Evolutionary conservation across 2,329 filamentous ascomycete genomes (phyloP).

Genomic region (Chaetomiaceae sp.): DNA sequence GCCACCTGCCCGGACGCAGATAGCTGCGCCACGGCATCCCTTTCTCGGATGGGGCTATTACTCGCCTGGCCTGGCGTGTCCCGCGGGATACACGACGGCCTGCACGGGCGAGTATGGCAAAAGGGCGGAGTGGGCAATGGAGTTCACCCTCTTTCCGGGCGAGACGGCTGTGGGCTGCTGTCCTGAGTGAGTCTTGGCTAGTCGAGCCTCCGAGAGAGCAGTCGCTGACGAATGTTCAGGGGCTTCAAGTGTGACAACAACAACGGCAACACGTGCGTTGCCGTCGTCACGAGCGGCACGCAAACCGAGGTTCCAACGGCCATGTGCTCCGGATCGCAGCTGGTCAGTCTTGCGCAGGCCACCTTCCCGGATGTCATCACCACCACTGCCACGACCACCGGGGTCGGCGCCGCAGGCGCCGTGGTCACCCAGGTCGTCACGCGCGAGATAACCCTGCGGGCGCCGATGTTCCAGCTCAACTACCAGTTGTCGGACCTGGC

Average conservation of each 20-base stretch:
- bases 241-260: constrained; percentile 1
- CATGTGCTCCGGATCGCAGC: neutral
- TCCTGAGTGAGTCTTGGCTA: neutral
- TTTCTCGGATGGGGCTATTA: constrained; percentile 10
- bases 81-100: constrained; percentile 6
- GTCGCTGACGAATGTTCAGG: too few relatives aligned
- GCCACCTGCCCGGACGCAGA: neutral
- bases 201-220: too few relatives aligned
- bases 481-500: neutral
- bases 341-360: neutral
- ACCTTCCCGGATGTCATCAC: neutral
- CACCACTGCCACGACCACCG: neutral
- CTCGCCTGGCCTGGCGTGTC: constrained; percentile 8
- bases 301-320: neutral
- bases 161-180: constrained; percentile 13
- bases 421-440: neutral
- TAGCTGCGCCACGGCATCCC: neutral
- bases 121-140: neutral
- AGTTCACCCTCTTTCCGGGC: constrained; percentile 1
- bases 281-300: neutral
- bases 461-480: constrained; percentile 13
- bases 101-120: constrained; percentile 7
- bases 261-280: constrained; percentile 9
- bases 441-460: neutral
- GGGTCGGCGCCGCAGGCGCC: neutral